Evolutionary conservation across 176 grass and related monocot species (phyloP).

Genomic region (Oryza glumipatula): DNA sequence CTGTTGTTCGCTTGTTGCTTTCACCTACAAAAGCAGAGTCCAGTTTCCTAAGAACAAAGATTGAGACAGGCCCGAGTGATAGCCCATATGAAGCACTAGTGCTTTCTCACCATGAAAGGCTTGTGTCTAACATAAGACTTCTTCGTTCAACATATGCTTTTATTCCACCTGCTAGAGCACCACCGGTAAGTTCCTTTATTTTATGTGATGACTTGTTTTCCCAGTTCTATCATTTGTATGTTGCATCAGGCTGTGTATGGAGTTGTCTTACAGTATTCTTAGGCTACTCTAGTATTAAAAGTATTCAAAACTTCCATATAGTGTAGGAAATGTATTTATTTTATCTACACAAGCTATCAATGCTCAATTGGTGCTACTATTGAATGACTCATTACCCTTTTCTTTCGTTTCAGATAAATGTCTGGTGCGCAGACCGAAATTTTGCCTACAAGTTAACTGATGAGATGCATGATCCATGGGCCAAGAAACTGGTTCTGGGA

Average conservation of each 20-base stretch:
- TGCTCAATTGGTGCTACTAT: not conserved
- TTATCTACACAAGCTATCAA: slow-evolving; percentile 21
- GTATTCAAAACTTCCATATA: not conserved
- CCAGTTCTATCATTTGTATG: not conserved
- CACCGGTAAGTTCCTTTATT: slow-evolving; percentile 80
- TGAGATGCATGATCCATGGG: slow-evolving; percentile 91
- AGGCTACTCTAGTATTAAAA: not conserved
- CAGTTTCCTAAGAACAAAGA: slow-evolving; percentile 68
- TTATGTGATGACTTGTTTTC: slow-evolving; percentile 20
- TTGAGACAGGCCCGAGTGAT: slow-evolving; percentile 59
- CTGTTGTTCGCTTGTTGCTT: slow-evolving; percentile 81
- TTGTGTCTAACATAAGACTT: slow-evolving; percentile 74
- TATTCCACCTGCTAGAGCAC: slow-evolving; percentile 90
- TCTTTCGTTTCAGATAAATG: slow-evolving; percentile 67
- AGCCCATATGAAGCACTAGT: slow-evolving; percentile 65
- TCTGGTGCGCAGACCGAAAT: slow-evolving; percentile 77
- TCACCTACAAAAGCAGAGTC: slow-evolving; percentile 64
- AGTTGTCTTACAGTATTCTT: slow-evolving; percentile 27
- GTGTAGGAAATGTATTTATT: slow-evolving; percentile 30
- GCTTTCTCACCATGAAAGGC: slow-evolving; percentile 85
- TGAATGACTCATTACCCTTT: slow-evolving; percentile 25
- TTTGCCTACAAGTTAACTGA: slow-evolving; percentile 87
- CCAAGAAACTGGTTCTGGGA: slow-evolving; percentile 91
- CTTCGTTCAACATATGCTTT: slow-evolving; percentile 90
- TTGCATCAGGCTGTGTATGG: slow-evolving; percentile 20